Evolutionary conservation across 495 filamentous ascomycete species (phyloP).

Genomic region (Hapsidospora chrysogenum): DNA sequence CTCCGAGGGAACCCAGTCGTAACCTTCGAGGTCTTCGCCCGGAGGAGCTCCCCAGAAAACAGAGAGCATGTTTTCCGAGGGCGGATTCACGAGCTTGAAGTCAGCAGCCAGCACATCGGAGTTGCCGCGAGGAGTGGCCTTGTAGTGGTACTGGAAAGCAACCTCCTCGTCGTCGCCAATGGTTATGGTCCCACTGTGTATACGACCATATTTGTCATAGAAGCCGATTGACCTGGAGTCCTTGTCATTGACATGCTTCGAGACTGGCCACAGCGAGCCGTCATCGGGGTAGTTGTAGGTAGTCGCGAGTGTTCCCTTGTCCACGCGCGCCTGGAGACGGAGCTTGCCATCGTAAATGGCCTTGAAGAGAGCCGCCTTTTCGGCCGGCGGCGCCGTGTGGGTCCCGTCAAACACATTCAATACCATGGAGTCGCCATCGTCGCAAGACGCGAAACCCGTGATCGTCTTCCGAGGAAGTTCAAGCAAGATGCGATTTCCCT

Average conservation of each 20-base stretch:
- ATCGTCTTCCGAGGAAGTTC: conserved; percentile 6
- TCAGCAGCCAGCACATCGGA: conserved; percentile 10
- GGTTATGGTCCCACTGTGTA: conserved; percentile 5
- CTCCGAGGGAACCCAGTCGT: conserved; percentile 10
- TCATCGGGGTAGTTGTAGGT: conserved; percentile 6
- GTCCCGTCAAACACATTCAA: background rate
- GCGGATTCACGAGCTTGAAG: conserved; percentile 1
- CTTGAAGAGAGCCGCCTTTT: conserved; percentile 1
- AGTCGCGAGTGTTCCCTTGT: background rate
- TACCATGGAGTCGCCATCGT: conserved; percentile 2
- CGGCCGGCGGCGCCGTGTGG: background rate
- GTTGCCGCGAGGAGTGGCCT: conserved; percentile 3
- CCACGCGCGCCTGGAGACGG: conserved; percentile 3
- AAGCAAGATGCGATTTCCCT: conserved; percentile 6
- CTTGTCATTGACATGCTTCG: conserved; percentile 2
- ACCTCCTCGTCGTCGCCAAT: conserved; percentile 5
- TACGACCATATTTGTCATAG: conserved; percentile 9
- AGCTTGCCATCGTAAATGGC: conserved; percentile 8
- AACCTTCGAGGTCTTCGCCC: conserved; percentile 3
- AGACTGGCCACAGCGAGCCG: background rate
- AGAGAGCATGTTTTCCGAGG: background rate
- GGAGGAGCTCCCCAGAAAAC: conserved; percentile 11
- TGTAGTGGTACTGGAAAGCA: conserved; percentile 10
- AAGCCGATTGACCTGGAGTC: conserved; percentile 2
- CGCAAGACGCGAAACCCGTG: conserved; percentile 7